Evolutionary conservation across 2,329 filamentous ascomycete genomes (phyloP), one percentile per base, ranked within the genome.

Genomic region (Colletotrichum tanaceti): DNA sequence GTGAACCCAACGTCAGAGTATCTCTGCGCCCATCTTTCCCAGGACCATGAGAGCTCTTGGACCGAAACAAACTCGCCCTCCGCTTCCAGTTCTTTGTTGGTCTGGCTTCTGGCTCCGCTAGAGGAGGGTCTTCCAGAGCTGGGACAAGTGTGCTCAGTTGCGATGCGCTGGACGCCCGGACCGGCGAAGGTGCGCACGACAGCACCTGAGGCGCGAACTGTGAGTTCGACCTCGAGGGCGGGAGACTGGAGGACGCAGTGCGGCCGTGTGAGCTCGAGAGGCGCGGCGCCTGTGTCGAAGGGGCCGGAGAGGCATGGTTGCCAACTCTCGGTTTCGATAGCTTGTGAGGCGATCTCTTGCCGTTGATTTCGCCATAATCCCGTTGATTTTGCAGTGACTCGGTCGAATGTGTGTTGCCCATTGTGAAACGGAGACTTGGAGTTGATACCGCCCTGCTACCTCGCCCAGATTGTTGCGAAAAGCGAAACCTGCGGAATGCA

Each of bases 331-430:
- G 82, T 74, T 87, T 87, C 58, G 82, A 85, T 69, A 87, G 80
- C 77, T 82, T 86, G 71, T 86, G 82, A 74, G 82, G 76, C 62
- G 77, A 65, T 73, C 75, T 78, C 67, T 75, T 77, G 71, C 39
- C 54, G 46, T 44, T 43, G 47, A 46, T 68, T 41, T 39, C 73
- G 72, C 68, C 73, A 77, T 75, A 50, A 11, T 46, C 22, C 35
- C 41, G 20, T 41, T 61, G 20, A 16, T 65, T 16, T 16, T 63
- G 54, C 22, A 16, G 76, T 74, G 79, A 79, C 76, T 85, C 82
- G 72, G 80, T 75, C 52, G 84, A 87, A 64, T 82, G 76, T 53
- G 79, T 76, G 74, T 87, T 87, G 63, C 85, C 85, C 85, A 87
- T 87, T 72, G 65, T 77, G 74, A 69, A 57, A 60, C 64, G 13